phyloP scores from a whole-genome alignment of 73 alveolate genomes.

The Effrenium voratum region DNA sequence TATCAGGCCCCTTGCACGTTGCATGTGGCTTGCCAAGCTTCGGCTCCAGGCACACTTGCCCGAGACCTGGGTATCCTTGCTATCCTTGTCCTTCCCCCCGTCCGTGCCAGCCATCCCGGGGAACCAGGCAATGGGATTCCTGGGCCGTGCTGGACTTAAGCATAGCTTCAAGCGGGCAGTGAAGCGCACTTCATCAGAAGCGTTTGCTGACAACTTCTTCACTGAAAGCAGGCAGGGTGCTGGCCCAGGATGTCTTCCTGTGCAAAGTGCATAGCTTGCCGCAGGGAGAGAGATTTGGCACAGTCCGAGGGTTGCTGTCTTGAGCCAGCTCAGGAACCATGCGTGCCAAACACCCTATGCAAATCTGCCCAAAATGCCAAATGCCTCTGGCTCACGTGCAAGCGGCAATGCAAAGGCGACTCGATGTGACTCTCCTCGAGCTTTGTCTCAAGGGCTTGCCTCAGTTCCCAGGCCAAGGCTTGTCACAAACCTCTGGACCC shows the following conservation, averaged over 20 bases:
- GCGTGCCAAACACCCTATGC: too few species aligned
- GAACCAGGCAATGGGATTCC: slow-evolving; percentile 81
- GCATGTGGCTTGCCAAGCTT: neutral
- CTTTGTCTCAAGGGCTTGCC: slow-evolving; percentile 66
- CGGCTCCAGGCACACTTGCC: slow-evolving; percentile 73
- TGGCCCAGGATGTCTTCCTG: slow-evolving; percentile 72
- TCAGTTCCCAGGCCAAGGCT: neutral
- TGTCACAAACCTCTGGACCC: neutral
- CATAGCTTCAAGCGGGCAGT: too few species aligned
- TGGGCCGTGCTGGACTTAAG: too few species aligned
- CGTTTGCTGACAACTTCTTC: too few species aligned
- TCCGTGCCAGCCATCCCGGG: slow-evolving; percentile 86
- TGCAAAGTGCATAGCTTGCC: slow-evolving; percentile 26
- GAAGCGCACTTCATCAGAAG: too few species aligned
- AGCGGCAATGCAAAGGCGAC: too few species aligned
- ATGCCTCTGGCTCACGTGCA: too few species aligned
- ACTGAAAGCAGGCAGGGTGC: neutral
- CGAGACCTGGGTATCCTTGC: neutral
- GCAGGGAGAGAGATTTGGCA: neutral
- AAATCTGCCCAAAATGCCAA: too few species aligned
- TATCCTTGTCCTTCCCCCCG: neutral
- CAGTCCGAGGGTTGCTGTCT: neutral
- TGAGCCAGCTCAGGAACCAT: too few species aligned
- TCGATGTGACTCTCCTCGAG: slow-evolving; percentile 8
- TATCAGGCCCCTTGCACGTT: neutral